Conservation (phyloP, 2,329 filamentous ascomycete genomes). For the Xylariaceae sp. region DNA sequence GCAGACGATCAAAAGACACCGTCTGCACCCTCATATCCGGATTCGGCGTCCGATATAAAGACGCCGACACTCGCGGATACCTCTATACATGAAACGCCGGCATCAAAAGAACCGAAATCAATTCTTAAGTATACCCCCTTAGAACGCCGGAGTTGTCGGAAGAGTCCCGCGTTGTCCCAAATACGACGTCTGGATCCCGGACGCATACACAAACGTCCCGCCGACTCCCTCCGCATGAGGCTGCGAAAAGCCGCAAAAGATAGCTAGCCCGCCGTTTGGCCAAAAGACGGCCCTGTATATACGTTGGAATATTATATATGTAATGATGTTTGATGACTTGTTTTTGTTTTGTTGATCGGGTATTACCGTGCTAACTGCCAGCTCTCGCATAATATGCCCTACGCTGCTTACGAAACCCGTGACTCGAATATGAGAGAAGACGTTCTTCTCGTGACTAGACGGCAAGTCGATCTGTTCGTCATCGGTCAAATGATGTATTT, state of each 20-base stretch:
- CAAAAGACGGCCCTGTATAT: constrained; percentile 31
- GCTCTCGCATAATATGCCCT: not conserved
- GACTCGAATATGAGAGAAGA: not conserved
- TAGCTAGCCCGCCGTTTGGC: constrained; percentile 11
- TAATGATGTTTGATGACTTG: constrained; percentile 14
- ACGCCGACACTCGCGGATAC: constrained; percentile 39
- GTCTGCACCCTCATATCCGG: constrained; percentile 15
- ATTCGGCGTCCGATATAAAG: constrained; percentile 31
- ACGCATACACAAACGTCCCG: constrained; percentile 44
- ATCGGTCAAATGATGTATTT: not conserved
- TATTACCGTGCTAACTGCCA: constrained; percentile 2
- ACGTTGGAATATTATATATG: constrained; percentile 27
- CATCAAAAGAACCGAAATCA: constrained; percentile 28
- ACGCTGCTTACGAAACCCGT: not conserved
- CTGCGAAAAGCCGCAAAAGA: constrained; percentile 37
- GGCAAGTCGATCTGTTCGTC: not conserved
- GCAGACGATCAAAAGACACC: constrained; percentile 1
- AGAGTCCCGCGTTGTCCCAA: constrained; percentile 32
- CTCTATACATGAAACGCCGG: constrained; percentile 4
- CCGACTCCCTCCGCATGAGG: constrained; percentile 39
- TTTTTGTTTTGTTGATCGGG: constrained; percentile 3
- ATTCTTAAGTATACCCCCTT: constrained; percentile 24
- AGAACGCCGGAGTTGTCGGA: constrained; percentile 29
- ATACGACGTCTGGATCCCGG: constrained; percentile 43
- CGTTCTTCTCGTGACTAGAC: not conserved